Evolutionary conservation across 2,329 filamentous ascomycete species (phyloP), one percentile per base, ranked within the genome.

Genomic region (Phoma sp.): DNA sequence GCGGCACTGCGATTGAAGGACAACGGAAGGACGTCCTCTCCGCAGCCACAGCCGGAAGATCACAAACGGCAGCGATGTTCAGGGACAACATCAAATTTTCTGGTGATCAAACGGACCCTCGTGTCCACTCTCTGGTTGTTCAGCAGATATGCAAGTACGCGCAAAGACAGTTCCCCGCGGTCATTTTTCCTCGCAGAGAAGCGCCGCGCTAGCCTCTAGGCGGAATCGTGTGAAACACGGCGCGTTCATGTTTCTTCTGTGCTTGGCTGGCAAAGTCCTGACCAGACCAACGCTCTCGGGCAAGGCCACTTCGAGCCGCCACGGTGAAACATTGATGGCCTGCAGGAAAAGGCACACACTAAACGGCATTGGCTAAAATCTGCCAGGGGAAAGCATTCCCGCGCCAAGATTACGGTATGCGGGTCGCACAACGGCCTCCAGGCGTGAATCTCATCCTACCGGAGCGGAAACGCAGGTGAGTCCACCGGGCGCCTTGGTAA

Each of bases 381-480:
- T 45, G 48, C 51, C 60, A 67, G 61, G 67, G 63, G 57, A 44
- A 39, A 22, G 54, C 52, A 38, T 47, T 53, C 52, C 38, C 55
- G 52, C 50, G 61, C 61, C 63, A 51, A 51, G 52, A 24, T 32
- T 47, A 63, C 61, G 49, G 33, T 36, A 54, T 67, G 58, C 60
- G 53, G 55, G 65, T 65, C 58, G 55, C 63, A 63, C 65, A 66
- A 64, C 59, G 61, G 57, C 53, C 52, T 58, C 40, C 55, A 65
- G 53, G 40, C 51, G 62, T 66, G 59, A 59, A 51, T 58, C 59
- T 61, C 46, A 53, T 48, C 50, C 53, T 64, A 55, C 60, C 60
- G 57, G 51, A 48, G 54, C 55, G 47, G 55, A 58, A 56, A 55
- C 43, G 55, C 38, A 65, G 43, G 53, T 60, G 56, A 55, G 55